Evolutionary conservation across 2,329 filamentous ascomycete genomes (phyloP).

Genomic region (Aschersonia sp.): DNA sequence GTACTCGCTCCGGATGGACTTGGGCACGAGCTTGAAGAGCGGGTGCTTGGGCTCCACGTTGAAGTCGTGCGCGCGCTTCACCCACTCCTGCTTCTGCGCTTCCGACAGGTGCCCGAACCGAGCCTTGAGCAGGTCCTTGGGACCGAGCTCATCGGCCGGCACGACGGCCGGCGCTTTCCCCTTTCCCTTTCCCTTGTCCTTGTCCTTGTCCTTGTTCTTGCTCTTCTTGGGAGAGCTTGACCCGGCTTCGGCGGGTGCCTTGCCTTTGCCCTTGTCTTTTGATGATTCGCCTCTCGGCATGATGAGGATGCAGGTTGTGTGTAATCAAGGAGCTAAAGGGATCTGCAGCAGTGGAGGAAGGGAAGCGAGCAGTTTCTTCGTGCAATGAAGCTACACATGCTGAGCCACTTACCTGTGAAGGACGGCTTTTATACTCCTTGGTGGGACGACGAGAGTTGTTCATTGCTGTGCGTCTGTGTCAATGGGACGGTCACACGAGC

Average conservation of each 20-base stretch:
- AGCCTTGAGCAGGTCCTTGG: neutral
- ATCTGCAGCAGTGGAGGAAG: no score
- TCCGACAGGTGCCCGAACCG: neutral
- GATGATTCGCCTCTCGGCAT: neutral
- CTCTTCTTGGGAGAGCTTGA: neutral
- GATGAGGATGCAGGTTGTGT: neutral
- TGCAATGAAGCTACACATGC: no score
- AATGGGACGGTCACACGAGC: no score
- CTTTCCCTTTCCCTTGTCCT: no score
- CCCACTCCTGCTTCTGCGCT: neutral
- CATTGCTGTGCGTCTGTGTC: no score
- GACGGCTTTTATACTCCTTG: no score
- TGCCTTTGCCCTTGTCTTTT: neutral
- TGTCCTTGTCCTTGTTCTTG: no score
- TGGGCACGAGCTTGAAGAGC: neutral
- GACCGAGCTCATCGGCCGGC: neutral
- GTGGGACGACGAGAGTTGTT: no score
- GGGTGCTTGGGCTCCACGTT: neutral
- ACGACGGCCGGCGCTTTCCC: neutral
- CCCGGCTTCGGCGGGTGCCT: no score
- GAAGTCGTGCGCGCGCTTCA: neutral
- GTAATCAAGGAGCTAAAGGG: no score
- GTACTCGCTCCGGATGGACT: neutral
- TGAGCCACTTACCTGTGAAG: no score
- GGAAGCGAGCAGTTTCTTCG: no score